These are phyloP conservation scores for Polytrichum commune DNA, from an alignment of 225 moss, liverwort and hornwort species.

Conservation along the genomic window DNA sequence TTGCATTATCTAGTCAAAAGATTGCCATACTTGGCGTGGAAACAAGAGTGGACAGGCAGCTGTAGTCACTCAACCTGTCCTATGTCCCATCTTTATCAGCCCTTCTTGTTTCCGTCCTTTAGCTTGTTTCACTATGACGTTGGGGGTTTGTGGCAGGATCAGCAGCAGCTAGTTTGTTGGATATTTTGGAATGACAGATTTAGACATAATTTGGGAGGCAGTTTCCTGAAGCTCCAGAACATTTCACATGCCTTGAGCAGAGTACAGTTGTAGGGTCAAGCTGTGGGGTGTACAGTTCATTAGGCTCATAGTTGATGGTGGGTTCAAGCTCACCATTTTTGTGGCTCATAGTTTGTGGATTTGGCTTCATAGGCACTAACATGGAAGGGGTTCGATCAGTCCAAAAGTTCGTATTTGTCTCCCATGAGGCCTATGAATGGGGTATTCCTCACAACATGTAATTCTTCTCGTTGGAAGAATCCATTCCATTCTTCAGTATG, in stretches of 20 bases:
- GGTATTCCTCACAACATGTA: neutral
- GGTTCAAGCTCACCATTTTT: neutral
- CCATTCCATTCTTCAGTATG: no score
- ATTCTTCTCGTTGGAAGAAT: neutral
- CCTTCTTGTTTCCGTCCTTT: neutral
- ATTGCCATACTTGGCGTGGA: neutral
- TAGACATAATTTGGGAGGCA: neutral
- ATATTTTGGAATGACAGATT: neutral
- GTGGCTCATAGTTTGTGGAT: neutral
- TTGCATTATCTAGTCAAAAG: neutral
- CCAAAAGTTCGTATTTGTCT: neutral
- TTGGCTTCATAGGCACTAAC: neutral
- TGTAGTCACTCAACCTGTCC: neutral
- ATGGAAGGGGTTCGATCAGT: neutral
- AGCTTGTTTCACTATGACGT: neutral
- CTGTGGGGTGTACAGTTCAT: slow-evolving; percentile 3
- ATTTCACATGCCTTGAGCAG: neutral
- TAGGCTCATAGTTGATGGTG: neutral
- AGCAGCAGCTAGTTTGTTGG: neutral
- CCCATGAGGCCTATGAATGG: neutral
- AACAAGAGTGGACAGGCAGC: slow-evolving; percentile 3
- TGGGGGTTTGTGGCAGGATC: neutral
- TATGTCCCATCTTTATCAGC: neutral
- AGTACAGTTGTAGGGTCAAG: neutral
- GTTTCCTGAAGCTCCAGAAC: neutral